A percentile compares a stretch with the other conserved stretches of the same genome.
These are phyloP conservation scores for Porodaedalea pini DNA, from an alignment of 1,284 basidiomycete genomes.

Conservation along the genomic window DNA sequence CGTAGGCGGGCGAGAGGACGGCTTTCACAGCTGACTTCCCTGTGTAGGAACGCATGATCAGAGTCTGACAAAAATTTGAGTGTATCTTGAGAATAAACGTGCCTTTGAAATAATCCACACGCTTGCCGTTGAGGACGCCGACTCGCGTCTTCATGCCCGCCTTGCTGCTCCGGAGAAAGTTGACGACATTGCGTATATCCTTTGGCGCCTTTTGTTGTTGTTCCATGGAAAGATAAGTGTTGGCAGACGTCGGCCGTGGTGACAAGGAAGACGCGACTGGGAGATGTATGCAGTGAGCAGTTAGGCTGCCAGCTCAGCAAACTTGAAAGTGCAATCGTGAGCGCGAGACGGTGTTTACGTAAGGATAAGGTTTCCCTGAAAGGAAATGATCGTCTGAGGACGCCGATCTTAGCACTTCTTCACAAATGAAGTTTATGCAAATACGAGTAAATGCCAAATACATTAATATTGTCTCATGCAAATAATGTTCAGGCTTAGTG, in stretches of 20 bases:
- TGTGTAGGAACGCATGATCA: slow-evolving; percentile 35
- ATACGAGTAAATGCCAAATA: no score
- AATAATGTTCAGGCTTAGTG: no score
- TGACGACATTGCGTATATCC: slow-evolving; percentile 75
- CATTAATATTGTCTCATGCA: no score
- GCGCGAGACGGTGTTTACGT: neutral
- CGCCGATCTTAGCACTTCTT: neutral
- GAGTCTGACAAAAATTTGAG: slow-evolving; percentile 10
- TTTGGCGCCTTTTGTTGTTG: slow-evolving; percentile 64
- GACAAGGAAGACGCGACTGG: neutral
- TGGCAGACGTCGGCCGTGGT: neutral
- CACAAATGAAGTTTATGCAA: neutral
- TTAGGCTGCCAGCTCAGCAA: neutral
- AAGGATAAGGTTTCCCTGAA: neutral
- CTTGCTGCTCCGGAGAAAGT: slow-evolving; percentile 81
- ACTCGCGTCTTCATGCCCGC: slow-evolving; percentile 87
- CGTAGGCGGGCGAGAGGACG: slow-evolving; percentile 85
- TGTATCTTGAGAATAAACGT: slow-evolving; percentile 27
- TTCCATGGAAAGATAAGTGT: slow-evolving; percentile 5
- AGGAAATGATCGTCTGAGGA: no score
- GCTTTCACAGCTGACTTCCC: slow-evolving; percentile 93
- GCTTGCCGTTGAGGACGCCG: slow-evolving; percentile 91
- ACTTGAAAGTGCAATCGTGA: neutral
- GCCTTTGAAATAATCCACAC: slow-evolving; percentile 98
- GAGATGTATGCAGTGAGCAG: neutral